Conservation (phyloP, 2,329 filamentous ascomycete genomes). For the Xylariales sp. region DNA sequence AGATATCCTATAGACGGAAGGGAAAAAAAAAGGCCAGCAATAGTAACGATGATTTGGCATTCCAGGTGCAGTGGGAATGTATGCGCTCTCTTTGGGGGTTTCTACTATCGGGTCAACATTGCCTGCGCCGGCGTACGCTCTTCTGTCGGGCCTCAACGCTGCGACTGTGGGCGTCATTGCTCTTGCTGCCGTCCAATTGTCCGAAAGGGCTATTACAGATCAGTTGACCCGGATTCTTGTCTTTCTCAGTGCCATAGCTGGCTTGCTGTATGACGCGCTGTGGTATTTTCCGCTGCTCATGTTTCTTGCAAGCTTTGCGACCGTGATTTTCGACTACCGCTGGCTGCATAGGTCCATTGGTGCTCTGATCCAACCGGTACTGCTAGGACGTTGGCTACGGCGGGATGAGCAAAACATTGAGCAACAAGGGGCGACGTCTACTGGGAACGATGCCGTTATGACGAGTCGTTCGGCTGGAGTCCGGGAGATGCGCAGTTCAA, state of each 20-base stretch:
- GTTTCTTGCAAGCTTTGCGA: constrained; percentile 45
- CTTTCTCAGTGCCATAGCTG: constrained; percentile 58
- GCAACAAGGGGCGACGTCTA: too few relatives aligned
- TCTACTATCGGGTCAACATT: constrained; percentile 54
- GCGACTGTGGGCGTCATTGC: constrained; percentile 70
- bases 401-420: background rate
- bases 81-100: constrained; percentile 60
- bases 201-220: constrained; percentile 65
- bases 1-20: background rate
- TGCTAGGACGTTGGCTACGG: background rate
- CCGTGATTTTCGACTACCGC: constrained; percentile 52
- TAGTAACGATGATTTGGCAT: constrained; percentile 40
- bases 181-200: constrained; percentile 63
- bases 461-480: too few relatives aligned
- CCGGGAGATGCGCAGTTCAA: background rate
- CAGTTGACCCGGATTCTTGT: constrained; percentile 58
- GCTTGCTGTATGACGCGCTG: constrained; percentile 65
- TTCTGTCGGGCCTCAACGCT: constrained; percentile 68
- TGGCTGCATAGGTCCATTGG: constrained; percentile 37
- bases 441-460: too few relatives aligned
- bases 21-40: background rate
- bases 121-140: constrained; percentile 59
- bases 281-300: constrained; percentile 74
- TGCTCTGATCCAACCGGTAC: background rate
- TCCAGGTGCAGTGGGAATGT: constrained; percentile 71